Evolutionary conservation across 2,329 filamentous ascomycete genomes (phyloP), one percentile per base, ranked within the genome.

Genomic region (Ampelomyces quisqualis): DNA sequence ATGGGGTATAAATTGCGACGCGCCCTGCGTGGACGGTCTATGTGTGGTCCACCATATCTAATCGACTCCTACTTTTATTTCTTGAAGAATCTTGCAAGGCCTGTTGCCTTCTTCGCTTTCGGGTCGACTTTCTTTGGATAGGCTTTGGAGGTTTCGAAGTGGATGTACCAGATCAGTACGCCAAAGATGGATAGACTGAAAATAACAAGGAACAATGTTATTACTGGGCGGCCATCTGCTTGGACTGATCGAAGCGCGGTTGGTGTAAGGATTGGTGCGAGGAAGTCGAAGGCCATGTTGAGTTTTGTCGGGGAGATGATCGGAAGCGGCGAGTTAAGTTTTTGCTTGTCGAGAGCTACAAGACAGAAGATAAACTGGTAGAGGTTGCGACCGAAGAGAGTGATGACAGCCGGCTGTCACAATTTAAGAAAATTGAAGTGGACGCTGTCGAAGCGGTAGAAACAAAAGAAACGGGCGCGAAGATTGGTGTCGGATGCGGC

Each of bases 161-260:
- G 49, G 37, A 60, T 54, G 40, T 59, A 63, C 51, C 58, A 61
- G 39, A 54, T 58, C 13, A 61, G 29, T 3, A 39, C 36, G 18
- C 57, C 54, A 23, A 62, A 55, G 4, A 48, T 32, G 7, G 48
- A 45, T 8, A 96, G 76, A 31, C 89, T 88, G 46, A 82, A 77
- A 41, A 95, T 72, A 34, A 91, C 81, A 69, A 97, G 90, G 43
- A 88, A 70, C 0, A 90, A 94, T 13, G 85, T 85, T 54, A 95
- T 80, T 57, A 97, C 90, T 11, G 91, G 93, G 2, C 90, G 85
- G 8, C 87, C 85, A 65, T 90, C 60, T 21, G 58, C 58, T 41
- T 63, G 51, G n/a, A 63, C 58, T 20, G 57, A 60, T 38, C 60
- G 60, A 24, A 63, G 47, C n/a, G 60, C 60, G 17, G 56, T 47